Evolutionary conservation across 2,329 filamentous ascomycete genomes (phyloP), one percentile per base, ranked within the genome.

Genomic region (Camillea tinctor): DNA sequence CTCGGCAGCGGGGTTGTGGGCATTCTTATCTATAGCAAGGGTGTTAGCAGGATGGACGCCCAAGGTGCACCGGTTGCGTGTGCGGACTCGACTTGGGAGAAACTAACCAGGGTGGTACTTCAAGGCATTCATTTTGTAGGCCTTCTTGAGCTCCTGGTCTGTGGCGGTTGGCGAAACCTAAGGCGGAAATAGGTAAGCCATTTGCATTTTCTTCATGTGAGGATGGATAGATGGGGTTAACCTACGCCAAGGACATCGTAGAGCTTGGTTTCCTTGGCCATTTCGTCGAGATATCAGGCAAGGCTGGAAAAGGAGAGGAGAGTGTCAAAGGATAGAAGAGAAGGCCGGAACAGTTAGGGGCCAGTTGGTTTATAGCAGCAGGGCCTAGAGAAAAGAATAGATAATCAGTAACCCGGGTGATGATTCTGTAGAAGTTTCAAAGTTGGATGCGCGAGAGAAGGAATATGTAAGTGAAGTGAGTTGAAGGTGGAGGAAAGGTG

Each of bases 71-170:
- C n/a, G 15, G 20, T 24, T n/a, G 40, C 24, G 2, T 11, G 26
- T 8, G 48, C 22, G 6, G 40, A 24, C 11, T 17, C 19, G n/a
- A 40, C 54, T 3, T 49, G 50, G 22, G 52, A 23, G 52, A 24
- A 19, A 75, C 86, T 67, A 84, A 92, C 89, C 90, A 74, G 92
- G 92, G 73, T 96, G 92, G 76, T 88, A 90, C 79, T 94, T 95
- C 63, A 95, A 79, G 36, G 92, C 92, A 69, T 88, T 87, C 68
- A 89, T 87, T 77, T 92, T 93, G 84, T 95, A 96, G 69, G 88
- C 93, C 73, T 93, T 93, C 82, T 95, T 97, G 67, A 99, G 81
- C 78, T 97, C 90, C 68, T 88, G 81, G 71, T 98, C 94, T 60
- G 89, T 89, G 67, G 91, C 91, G 71, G 85, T 88, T 66, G 92